Conservation (phyloP, 2,329 filamentous ascomycete genomes). For the Colletotrichum sp. region DNA sequence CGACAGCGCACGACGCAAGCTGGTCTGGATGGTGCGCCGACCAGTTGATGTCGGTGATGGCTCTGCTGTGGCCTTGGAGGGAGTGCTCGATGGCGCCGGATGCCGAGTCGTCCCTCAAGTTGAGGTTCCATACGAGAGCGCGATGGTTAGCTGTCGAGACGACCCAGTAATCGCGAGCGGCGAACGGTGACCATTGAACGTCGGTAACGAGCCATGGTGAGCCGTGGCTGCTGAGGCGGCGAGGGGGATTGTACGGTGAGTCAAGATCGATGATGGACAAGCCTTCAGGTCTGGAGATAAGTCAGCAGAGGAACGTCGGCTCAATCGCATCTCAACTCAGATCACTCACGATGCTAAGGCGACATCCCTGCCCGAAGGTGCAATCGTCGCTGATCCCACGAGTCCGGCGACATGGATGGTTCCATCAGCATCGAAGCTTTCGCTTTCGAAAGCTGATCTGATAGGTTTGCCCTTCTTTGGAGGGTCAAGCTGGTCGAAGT, state of each 20-base stretch:
- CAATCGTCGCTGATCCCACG: constrained; percentile 91
- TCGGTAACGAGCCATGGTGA: constrained; percentile 95
- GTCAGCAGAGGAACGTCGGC: background rate
- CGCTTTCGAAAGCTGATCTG: constrained; percentile 79
- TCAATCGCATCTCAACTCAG: background rate
- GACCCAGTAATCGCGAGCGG: constrained; percentile 88
- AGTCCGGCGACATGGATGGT: constrained; percentile 82
- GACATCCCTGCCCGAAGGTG: constrained; percentile 87
- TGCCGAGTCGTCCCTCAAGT: constrained; percentile 74
- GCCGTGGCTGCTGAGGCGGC: constrained; percentile 80
- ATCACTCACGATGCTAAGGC: constrained; percentile 77
- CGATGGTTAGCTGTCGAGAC: constrained; percentile 94
- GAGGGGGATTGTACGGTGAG: constrained; percentile 84
- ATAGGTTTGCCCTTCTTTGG: constrained; percentile 64
- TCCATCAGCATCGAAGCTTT: constrained; percentile 84
- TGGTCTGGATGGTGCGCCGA: constrained; percentile 90
- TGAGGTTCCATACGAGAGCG: constrained; percentile 92
- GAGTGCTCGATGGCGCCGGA: constrained; percentile 82
- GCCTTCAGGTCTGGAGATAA: constrained; percentile 69
- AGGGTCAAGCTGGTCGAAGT: constrained; percentile 50
- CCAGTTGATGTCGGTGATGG: constrained; percentile 97
- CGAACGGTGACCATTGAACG: constrained; percentile 96
- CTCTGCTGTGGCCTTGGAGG: constrained; percentile 80
- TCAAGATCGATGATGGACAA: constrained; percentile 92
- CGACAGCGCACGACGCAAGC: constrained; percentile 88